Base-by-base conservation (phyloP, 2,329 filamentous ascomycete species). In the Xylogone sp. region DNA sequence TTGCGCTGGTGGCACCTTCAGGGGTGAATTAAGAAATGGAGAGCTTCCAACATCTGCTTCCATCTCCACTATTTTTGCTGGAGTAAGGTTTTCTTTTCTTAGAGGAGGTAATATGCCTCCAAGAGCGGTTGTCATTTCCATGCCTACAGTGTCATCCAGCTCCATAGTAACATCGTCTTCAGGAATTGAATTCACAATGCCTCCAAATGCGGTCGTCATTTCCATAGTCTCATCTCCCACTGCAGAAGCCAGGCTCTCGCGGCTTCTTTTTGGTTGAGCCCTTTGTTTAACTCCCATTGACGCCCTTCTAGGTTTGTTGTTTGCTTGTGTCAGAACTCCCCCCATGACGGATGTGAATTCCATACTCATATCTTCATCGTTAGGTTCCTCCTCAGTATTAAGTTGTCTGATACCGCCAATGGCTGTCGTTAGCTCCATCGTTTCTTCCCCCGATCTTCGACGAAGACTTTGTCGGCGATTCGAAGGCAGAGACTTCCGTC, bases 341-440 rank as follows among this genome's bases (percentile, higher is more conserved):
- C 83, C 83, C 56, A 86, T 77, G 27, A 83, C 82, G 2, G 82
- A 81, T 1, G 86, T 89, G 52, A 91, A 77, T 61, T 91, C 88
- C 86, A 91, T 91, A 0, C 87, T 88, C 75, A 90, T 83, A 43
- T 91, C 87, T 58, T 86, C 83, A 43, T 86, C 79, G 49, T 75
- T 67, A 16, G 70, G 65, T 2, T 65, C 60, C 21, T 71, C 63
- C 3, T 60, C 63, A 20, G 61, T 55, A 21, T 64, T 54, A 18
- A 59, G 52, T 27, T 67, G 65, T 46, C 71, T 61, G 45, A 84
- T 83, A 9, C 77, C 74, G 5, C 81, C 81, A 42, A 83, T 70
- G 6, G 76, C 75, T 34, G 68, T 71, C 2, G 81, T 84, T 55
- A 83, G 74, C 24, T 83, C 79, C 78, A 81, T 81, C 2, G 68